Evolutionary conservation across 768 basidiomycete genomes (phyloP), one percentile per base, ranked within the genome.

Genomic region (Rhizopogon roseolus): DNA sequence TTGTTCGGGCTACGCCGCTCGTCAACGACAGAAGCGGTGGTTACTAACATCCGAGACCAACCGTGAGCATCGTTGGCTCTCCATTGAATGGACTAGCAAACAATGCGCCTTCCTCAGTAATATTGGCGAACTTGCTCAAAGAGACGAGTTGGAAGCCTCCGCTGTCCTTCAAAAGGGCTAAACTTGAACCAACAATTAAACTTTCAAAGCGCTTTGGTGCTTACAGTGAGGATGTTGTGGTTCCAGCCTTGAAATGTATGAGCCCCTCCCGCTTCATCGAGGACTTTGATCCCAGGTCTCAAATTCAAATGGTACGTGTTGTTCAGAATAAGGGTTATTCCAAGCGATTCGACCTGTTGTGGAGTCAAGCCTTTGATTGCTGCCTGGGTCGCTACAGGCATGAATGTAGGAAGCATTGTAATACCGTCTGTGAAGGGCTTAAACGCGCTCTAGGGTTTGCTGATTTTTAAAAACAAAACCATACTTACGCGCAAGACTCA

Each of bases 321-420:
- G 66, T 94, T 94, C 49, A 95, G 74, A 38, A 93, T 88, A 53
- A 95, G 77, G 1, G 88, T 88, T 42, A 93, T 77, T 1, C 90
- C 91, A 1, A 93, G 77, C 3, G 84, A 76, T 65, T 93, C 89
- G 38, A 89, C 83, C 70, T 94, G 90, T 55, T 90, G 86, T 17
- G 90, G 71, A 5, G 91, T 92, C n/a, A 95, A 71, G 4, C 92
- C 91, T 69, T 96, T 96, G 64, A 95, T 91, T 6, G 92, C 88
- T 16, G 88, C 91, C 65, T 95, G 93, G 4, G 93, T 95, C 3
- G 91, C 92, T 8, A 94, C 91, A 3, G 92, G 93, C 93, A 94
- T 95, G 62, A 95, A 95, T 0, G 92, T 91, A 2, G 92, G 92
- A 17, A 93, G 73, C 76, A 87, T 82, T 2, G 91, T 93, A 38